Base-by-base conservation (phyloP, 2,329 filamentous ascomycete genomes). In the Fusarium anguioides region DNA sequence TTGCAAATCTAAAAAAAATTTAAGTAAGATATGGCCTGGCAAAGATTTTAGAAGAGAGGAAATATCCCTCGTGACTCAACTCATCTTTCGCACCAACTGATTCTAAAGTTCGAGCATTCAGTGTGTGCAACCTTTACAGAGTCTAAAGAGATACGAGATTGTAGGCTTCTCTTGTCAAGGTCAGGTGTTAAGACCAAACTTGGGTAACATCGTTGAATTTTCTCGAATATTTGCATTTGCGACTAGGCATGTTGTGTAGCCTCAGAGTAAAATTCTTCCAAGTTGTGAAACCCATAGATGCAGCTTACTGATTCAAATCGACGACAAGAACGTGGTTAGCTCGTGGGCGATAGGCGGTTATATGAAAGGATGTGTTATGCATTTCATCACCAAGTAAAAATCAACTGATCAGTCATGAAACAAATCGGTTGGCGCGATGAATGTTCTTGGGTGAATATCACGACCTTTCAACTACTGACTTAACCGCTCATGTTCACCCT, bases 351-450 rank as follows among this genome's bases (percentile, higher is more conserved):
- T n/a, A 10, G 14, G 39, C 24, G 20, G 48, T 51, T 24, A 24
- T 46, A 15, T 31, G 27, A 45, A 12, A 14, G 27, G 8, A 14
- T 35, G 29, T 20, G 40, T 47, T 27, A 10, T 9, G 46, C 31
- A 27, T 15, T 27, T 23, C 36, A 33, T 18, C 36, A 39, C 49
- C 24, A 36, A 36, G 20, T 29, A 29, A 11, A 29, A 12, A 10
- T 12, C 11, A 29, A 14, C 10, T 29, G 9, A 12, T 29, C 11
- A 29, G 27, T 14, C 2, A 12, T 12, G 27, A 4, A 29, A 20
- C n/a, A 20, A 6, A 11, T 63, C 6, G 37, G 31, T 23, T 62
- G 41, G 21, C 36, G 59, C 27, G 58, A 62, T 49, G 27, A 36
- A 41, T 29, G 39, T 26, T 12, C 27, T 36, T 23, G 11, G 31